Base-by-base conservation (phyloP, 345 rosid species). In the Hibiscus tridactylites region DNA sequence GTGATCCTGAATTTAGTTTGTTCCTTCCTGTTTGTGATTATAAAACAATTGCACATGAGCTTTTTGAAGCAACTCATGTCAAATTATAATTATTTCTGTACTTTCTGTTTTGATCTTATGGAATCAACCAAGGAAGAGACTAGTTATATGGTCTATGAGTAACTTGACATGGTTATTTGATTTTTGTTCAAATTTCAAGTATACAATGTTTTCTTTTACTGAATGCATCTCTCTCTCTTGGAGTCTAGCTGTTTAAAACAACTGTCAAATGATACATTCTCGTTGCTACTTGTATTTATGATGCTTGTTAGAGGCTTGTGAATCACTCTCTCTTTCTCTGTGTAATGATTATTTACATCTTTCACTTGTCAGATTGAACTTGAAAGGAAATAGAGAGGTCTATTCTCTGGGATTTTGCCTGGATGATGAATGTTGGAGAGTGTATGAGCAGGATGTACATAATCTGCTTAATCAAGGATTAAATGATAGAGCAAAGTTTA, bases 361-460 rank as follows among this genome's bases (percentile, higher is more conserved):
- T 77, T 75, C 47, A 73, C 49, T 78, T 69, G 54, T 64, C 76
- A 94, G 99, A 83, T 81, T 92, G 78, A 86, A 87, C 76, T 79
- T 92, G 74, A 82, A 79, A 70, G 96, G 87, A 72, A 81, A 81
- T 59, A 62, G 69, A 21, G 83, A 86, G 76, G 78, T 79, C 65
- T 67, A 74, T 74, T 71, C 83, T 17, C 77, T 81, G 61, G 97
- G 90, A 74, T 86, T 79, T 82, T 94, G 98, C 85, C 84, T 85
- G 82, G 98, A 94, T 77, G 88, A 83, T 71, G 98, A 94, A 77
- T 88, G 88, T 74, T 94, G 98, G 98, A 88, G 96, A 85, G 60
- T 77, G 65, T 86, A 81, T 63, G 98, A 94, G 87, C 83, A 86
- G 79, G 88, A 86, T 80, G 90, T 94, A 57, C 84, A 86, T 5